Percentiles rank a stretch among this genome's conserved stretches.
Conservation (phyloP, 2,329 filamentous ascomycete species). For the Trichoderma koningiopsis region DNA sequence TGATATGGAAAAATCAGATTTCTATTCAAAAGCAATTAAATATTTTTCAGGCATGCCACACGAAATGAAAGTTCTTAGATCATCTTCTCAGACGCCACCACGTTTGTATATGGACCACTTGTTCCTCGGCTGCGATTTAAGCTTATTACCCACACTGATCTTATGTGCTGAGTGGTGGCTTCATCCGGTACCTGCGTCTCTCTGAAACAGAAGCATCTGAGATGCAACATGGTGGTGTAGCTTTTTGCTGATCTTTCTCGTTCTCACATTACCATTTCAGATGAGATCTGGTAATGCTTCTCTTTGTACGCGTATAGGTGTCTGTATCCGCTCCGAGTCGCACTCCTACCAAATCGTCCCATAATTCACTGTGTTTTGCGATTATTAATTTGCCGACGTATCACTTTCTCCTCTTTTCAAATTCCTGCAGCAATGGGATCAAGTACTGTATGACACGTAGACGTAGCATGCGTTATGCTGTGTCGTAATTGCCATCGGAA, state of each 20-base stretch:
- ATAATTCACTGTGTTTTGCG: neutral
- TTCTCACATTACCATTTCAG: neutral
- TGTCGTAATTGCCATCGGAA: neutral
- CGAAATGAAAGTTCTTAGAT: neutral
- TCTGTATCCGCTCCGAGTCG: neutral
- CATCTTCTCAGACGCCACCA: neutral
- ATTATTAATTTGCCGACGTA: constrained; percentile 3
- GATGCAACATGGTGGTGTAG: constrained; percentile 1
- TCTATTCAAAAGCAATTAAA: neutral
- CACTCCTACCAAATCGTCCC: neutral
- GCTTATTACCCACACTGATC: neutral
- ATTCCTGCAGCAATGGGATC: neutral
- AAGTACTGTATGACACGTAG: neutral
- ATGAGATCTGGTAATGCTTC: neutral
- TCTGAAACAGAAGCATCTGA: neutral
- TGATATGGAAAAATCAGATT: neutral
- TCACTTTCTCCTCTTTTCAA: neutral
- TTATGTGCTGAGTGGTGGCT: neutral
- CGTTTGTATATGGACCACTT: neutral
- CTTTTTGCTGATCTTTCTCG: neutral
- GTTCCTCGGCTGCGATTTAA: neutral
- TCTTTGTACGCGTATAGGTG: too few species aligned
- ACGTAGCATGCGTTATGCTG: neutral
- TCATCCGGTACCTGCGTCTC: constrained; percentile 8
- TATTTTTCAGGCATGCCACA: neutral